Percentiles rank a stretch among this genome's conserved stretches.
Conservation (phyloP, 1,284 basidiomycete species). For the Austroboletus olivaceoglutinosus region DNA sequence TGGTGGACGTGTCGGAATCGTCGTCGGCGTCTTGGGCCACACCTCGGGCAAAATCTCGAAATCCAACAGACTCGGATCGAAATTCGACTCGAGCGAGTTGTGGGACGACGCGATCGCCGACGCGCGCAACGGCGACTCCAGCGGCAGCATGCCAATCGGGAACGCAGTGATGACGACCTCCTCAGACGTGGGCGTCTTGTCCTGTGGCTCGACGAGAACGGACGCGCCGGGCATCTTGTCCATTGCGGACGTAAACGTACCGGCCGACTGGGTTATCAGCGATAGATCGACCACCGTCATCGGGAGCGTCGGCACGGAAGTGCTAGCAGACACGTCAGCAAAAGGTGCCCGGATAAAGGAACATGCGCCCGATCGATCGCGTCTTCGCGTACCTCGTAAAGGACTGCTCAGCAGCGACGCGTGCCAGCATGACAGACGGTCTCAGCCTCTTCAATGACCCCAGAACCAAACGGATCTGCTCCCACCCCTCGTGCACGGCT, state of each 20-base stretch:
- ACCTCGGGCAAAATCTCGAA: slow-evolving; percentile 3
- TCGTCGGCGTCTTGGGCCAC: slow-evolving; percentile 23
- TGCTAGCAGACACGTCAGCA: slow-evolving; percentile 16
- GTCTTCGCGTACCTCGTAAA: slow-evolving; percentile 9
- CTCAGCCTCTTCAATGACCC: neutral
- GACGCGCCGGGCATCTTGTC: neutral
- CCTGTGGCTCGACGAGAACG: neutral
- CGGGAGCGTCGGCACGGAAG: slow-evolving; percentile 14
- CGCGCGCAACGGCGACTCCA: slow-evolving; percentile 38
- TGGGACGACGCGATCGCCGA: slow-evolving; percentile 30
- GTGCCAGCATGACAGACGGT: neutral
- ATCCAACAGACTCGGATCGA: slow-evolving; percentile 18
- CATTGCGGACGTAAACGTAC: slow-evolving; percentile 8
- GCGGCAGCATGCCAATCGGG: slow-evolving; percentile 6
- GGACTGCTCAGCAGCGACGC: neutral
- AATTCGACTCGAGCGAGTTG: slow-evolving; percentile 28
- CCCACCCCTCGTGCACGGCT: slow-evolving; percentile 8
- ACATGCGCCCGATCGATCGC: neutral
- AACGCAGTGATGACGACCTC: slow-evolving; percentile 12
- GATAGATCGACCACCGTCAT: slow-evolving; percentile 28
- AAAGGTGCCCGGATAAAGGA: neutral
- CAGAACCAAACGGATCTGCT: slow-evolving; percentile 2
- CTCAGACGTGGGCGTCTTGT: neutral
- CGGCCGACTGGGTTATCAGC: slow-evolving; percentile 8
- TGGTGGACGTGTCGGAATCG: slow-evolving; percentile 9